phyloP scores from a whole-genome alignment of 176 grass and related monocot genomes.

The Eragrostis curvula region DNA sequence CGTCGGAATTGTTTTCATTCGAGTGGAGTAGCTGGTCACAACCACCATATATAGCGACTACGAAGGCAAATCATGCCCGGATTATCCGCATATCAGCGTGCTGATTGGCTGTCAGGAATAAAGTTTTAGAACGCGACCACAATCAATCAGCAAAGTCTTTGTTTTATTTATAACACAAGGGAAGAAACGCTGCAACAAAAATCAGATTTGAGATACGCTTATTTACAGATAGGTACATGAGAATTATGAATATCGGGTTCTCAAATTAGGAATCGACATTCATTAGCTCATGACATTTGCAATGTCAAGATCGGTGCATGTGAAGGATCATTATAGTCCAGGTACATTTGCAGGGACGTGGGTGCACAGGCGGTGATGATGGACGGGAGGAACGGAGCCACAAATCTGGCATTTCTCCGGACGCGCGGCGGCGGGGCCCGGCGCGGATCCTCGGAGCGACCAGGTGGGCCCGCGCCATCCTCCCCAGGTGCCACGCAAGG shows the following conservation, averaged over 20 bases:
- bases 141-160: not conserved
- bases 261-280: too few species aligned
- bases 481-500: constrained; percentile 28
- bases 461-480: not conserved
- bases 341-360: constrained; percentile 31
- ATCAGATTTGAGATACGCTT: too few species aligned
- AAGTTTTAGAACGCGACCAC: not conserved
- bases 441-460: not conserved
- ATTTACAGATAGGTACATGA: too few species aligned
- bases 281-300: too few species aligned
- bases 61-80: not conserved
- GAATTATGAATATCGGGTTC: too few species aligned
- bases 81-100: not conserved
- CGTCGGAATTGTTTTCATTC: too few species aligned
- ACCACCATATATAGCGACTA: not conserved
- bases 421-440: not conserved
- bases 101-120: not conserved
- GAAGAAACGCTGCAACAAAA: too few species aligned
- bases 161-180: not conserved
- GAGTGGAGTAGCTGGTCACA: too few species aligned
- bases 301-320: too few species aligned
- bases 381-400: constrained; percentile 8
- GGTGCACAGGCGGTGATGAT: not conserved
- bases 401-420: constrained; percentile 4
- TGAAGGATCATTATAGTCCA: too few species aligned